A percentile compares a stretch with the other conserved stretches of the same genome.
Conservation (phyloP, 2,329 filamentous ascomycete species). For the Sordariomycetes sp. region DNA sequence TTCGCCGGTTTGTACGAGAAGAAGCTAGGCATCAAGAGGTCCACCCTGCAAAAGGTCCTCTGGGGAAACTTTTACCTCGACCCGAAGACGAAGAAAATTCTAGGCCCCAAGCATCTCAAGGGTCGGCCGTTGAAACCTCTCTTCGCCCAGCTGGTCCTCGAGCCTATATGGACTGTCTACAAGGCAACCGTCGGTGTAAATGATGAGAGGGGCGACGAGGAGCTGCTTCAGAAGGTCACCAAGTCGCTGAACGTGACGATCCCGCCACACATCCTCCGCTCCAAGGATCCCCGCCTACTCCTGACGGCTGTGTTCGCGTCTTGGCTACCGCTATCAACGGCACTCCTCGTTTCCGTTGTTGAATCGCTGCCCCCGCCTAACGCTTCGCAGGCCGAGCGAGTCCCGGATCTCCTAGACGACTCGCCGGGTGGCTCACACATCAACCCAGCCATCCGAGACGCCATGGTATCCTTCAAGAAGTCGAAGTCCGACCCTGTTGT, state of each 20-base stretch:
- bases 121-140: slow-evolving; percentile 86
- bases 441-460: slow-evolving; percentile 55
- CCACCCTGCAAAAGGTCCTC: slow-evolving; percentile 77
- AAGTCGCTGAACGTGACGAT: slow-evolving; percentile 80
- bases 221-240: slow-evolving; percentile 82
- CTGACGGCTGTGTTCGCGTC: slow-evolving; percentile 76
- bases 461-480: slow-evolving; percentile 70
- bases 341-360: slow-evolving; percentile 82
- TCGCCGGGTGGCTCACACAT: slow-evolving; percentile 68
- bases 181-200: slow-evolving; percentile 75
- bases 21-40: slow-evolving; percentile 89
- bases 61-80: slow-evolving; percentile 97
- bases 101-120: slow-evolving; percentile 85
- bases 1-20: slow-evolving; percentile 91
- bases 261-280: slow-evolving; percentile 70
- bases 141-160: slow-evolving; percentile 92
- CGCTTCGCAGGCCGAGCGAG: slow-evolving; percentile 62
- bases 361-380: slow-evolving; percentile 82
- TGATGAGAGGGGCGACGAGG: slow-evolving; percentile 70
- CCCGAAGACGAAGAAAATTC: slow-evolving; percentile 88
- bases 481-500: slow-evolving; percentile 64
- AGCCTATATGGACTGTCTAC: slow-evolving; percentile 94
- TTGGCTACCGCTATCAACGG: slow-evolving; percentile 89
- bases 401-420: slow-evolving; percentile 65
- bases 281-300: slow-evolving; percentile 70